Base-by-base conservation (phyloP, 208 protist genomes). In the Trypanosoma boissoni region DNA sequence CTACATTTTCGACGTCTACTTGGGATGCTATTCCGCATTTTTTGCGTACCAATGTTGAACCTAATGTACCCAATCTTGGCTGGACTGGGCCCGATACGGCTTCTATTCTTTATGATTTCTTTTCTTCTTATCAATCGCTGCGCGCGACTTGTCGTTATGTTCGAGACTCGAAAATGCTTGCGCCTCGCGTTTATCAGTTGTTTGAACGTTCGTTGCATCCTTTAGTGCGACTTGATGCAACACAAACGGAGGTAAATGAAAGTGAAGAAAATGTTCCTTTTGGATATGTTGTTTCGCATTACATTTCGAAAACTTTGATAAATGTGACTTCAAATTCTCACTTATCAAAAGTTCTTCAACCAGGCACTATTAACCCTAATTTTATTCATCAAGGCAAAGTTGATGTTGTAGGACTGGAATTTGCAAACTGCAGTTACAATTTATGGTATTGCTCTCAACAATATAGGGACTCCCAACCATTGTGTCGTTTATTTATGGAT, bases 21-120 rank as follows among this genome's bases (percentile, higher is more conserved):
- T 92, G 85, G 85, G 44, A 62, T 3, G 56, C 34, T 23, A 78
- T 86, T 53, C 85, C 80, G 16, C 81, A 88, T 67, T 92, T 92
- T 36, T 61, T 92, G 26, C 85, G 85, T 70, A 88, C 84, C 2
- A 42, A 62, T 37, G 36, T 83, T 52, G 48, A 48, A 18, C 64
- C 80, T 2, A 65, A 80, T 61, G 76, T 88, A 61, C 56, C 64
- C n/a, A 92, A 92, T 65, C 66, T 80, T 49, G 57, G 57, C 34
- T 92, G 85, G 81, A 72, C 68, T 8, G 72, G 71, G 37, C 32
- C 57, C 9, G 67, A 83, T 28, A 52, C 72, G 2, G 69, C 60
- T 14, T 64, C 63, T 41, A 36, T 92, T 21, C 37, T 88, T 5
- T 55, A 75, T 29, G 68, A 78, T 31, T 77, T 92, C 28, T 88